phyloP scores from a whole-genome alignment of 805 yeast species.

The Yarrowia sp. region DNA sequence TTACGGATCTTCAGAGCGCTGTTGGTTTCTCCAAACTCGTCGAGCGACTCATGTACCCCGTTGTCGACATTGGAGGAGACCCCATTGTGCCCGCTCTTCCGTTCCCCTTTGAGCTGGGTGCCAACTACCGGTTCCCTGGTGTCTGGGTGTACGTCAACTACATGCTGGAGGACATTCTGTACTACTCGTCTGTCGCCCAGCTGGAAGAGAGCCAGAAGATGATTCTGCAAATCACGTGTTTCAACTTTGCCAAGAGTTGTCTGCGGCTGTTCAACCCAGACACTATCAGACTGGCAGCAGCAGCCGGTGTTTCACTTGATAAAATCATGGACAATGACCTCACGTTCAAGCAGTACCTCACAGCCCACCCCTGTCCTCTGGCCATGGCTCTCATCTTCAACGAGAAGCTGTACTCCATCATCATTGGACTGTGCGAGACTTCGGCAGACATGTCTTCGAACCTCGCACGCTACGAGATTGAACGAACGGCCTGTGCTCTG shows the following conservation, averaged over 20 bases:
- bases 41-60: conserved; percentile 52
- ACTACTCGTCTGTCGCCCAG: conserved; percentile 55
- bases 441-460: conserved; percentile 13
- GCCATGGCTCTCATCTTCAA: conserved; percentile 67
- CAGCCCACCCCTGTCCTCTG: conserved; percentile 73
- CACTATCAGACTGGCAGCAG: conserved; percentile 60
- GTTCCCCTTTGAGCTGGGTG: conserved; percentile 71
- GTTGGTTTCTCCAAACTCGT: conserved; percentile 68
- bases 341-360: conserved; percentile 60
- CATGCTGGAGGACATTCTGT: conserved; percentile 69
- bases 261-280: conserved; percentile 60
- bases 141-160: conserved; percentile 83
- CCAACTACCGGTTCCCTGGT: conserved; percentile 66
- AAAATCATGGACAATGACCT: conserved; percentile 52
- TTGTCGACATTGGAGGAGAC: conserved; percentile 42
- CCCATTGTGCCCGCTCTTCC: conserved; percentile 53
- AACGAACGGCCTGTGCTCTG: conserved; percentile 42
- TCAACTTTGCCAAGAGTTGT: conserved; percentile 59
- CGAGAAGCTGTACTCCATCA: conserved; percentile 60
- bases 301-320: conserved; percentile 60
- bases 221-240: conserved; percentile 61
- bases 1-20: conserved; percentile 63
- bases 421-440: conserved; percentile 57
- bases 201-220: conserved; percentile 52
- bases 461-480: conserved; percentile 4